Base-by-base conservation (phyloP, 129 eudicot genomes). In the Centaurea solstitialis region DNA sequence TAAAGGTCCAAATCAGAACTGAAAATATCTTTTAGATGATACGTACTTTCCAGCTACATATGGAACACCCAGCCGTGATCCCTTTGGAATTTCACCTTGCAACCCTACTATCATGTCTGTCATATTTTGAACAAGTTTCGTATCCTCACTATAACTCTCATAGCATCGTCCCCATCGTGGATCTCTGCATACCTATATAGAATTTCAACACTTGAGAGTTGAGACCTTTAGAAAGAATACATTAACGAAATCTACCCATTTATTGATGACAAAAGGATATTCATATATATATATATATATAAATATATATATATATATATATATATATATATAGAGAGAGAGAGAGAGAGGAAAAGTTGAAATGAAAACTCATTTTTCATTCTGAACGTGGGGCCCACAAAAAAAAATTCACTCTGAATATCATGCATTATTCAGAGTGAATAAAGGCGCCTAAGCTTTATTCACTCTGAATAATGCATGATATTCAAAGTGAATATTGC, bases 121-220 rank as follows among this genome's bases (percentile, higher is more conserved):
- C 97, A 92, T 92, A 76, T 84, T 87, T 84, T 85, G 88, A 45
- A 92, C 97, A 85, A 90, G 84, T 87, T 85, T 85, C 69, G 89
- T 89, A 83, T 90, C 94, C 85, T 92, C 97, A 70, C 97, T 88
- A 74, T 89, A 92, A 89, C 97, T 92, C 84, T 92, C 98, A 71
- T 93, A 93, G 79, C 98, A 93, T 67, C 98, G 83, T 68, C 98
- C 98, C 98, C 98, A 93, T 77, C 98, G 81, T 21, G 98, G 98
- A 82, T 93, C 97, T 85, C 97, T 83, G 73, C 98, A 93, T 62
- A 93, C 98, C 98, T 93, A 74, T 64, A 62, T 73, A 73, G 30
- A 78, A 33, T n/a, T 15, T 17, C 65, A 71, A 21, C 17, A 59
- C 47, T 39, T 75, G 73, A 72, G 70, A 59, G 38, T 39, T 75